These are phyloP conservation scores for Asterochloris erici DNA, from an alignment of 139 green algal species.

Conservation along the genomic window DNA sequence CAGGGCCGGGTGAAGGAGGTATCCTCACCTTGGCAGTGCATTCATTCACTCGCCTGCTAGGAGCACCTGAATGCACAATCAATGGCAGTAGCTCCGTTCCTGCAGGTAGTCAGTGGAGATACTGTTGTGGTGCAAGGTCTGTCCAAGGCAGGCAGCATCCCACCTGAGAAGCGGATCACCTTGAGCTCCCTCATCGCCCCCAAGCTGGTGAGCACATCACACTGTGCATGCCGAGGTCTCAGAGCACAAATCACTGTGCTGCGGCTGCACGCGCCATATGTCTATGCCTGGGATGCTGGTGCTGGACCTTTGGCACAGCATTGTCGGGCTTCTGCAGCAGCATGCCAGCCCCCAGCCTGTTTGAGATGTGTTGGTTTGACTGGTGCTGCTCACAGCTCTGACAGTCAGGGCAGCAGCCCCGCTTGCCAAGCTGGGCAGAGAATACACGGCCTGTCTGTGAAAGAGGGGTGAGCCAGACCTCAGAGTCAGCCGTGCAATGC, in stretches of 20 bases:
- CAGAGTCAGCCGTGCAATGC: too few species aligned
- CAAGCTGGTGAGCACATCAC: slow-evolving; percentile 59
- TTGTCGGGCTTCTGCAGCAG: too few species aligned
- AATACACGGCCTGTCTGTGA: neutral
- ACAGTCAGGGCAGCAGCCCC: too few species aligned
- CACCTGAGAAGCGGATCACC: slow-evolving; percentile 92
- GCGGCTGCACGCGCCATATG: neutral
- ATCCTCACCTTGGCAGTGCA: too few species aligned
- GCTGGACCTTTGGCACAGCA: too few species aligned
- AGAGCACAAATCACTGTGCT: neutral
- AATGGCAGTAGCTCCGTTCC: too few species aligned
- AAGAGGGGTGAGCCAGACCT: neutral
- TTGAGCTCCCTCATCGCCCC: slow-evolving; percentile 84
- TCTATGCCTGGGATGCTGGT: neutral
- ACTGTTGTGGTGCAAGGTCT: slow-evolving; percentile 75
- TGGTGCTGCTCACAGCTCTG: too few species aligned
- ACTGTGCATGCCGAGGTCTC: neutral
- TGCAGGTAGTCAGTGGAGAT: slow-evolving; percentile 74
- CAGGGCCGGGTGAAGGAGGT: neutral
- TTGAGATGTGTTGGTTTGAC: too few species aligned
- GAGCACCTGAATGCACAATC: too few species aligned
- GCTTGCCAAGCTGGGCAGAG: too few species aligned
- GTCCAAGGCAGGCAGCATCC: slow-evolving; percentile 26
- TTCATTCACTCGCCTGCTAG: too few species aligned
- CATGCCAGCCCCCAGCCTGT: neutral